Conservation (phyloP, 108 stramenopile species). For the Stephanodiscus minutulus region DNA sequence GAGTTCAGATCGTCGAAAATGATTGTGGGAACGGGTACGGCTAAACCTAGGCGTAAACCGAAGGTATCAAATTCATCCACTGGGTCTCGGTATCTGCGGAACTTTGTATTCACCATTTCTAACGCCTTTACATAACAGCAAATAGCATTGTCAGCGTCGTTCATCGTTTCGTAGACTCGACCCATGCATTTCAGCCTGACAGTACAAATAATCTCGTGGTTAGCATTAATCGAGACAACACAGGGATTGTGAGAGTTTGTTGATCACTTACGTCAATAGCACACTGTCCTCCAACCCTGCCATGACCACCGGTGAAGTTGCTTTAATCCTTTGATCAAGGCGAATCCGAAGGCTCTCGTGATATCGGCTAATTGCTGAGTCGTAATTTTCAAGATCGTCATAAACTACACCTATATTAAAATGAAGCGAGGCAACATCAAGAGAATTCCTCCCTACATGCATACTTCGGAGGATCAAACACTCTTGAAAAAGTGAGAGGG, state of each 20-base stretch:
- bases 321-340: conserved; percentile 27
- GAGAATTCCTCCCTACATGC: conserved; percentile 43
- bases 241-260: not conserved
- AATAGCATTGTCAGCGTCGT: conserved; percentile 42
- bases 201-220: not conserved
- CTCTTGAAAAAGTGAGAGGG: conserved; percentile 47
- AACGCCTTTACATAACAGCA: conserved; percentile 42
- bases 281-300: conserved; percentile 31
- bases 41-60: conserved; percentile 26
- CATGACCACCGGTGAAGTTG: conserved; percentile 9
- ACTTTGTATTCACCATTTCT: conserved; percentile 25
- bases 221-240: not conserved
- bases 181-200: conserved; percentile 47
- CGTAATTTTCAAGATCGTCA: conserved; percentile 49
- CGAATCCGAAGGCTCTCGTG: conserved; percentile 55
- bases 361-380: conserved; percentile 38
- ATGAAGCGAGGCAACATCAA: conserved; percentile 55
- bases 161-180: conserved; percentile 29
- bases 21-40: conserved; percentile 32
- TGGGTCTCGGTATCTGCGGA: conserved; percentile 7
- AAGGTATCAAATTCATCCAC: conserved; percentile 34
- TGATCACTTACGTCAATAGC: conserved; percentile 17
- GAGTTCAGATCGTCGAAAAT: conserved; percentile 29
- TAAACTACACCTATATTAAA: conserved; percentile 51
- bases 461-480: conserved; percentile 43